phyloP scores from a whole-genome alignment of 2,329 filamentous ascomycete species.

The Tothia fuscella region DNA sequence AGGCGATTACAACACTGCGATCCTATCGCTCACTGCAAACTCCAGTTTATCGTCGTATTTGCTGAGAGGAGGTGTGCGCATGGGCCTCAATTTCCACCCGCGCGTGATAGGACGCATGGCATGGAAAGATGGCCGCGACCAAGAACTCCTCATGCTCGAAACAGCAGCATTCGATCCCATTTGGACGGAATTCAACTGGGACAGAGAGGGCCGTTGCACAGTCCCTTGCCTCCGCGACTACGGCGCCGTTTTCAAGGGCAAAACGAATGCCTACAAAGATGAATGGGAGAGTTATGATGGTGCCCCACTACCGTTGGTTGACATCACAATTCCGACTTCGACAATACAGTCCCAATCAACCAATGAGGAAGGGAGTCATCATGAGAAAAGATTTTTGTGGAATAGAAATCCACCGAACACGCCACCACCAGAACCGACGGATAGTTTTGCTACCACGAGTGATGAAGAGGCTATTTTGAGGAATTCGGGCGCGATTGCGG shows the following conservation, averaged over 20 bases:
- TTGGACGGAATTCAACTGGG: slow-evolving; percentile 46
- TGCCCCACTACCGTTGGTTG: slow-evolving; percentile 26
- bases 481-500: slow-evolving; percentile 27
- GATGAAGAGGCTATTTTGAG: slow-evolving; percentile 29
- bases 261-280: slow-evolving; percentile 31
- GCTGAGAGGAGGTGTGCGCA: slow-evolving; percentile 42
- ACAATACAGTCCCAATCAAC: slow-evolving; percentile 9
- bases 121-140: slow-evolving; percentile 42
- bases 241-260: slow-evolving; percentile 39
- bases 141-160: slow-evolving; percentile 45
- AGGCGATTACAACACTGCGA: slow-evolving; percentile 45
- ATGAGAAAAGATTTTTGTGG: background rate
- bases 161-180: slow-evolving; percentile 45
- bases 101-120: slow-evolving; percentile 44
- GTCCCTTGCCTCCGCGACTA: slow-evolving; percentile 44
- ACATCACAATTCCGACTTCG: slow-evolving; percentile 14
- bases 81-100: slow-evolving; percentile 47
- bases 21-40: slow-evolving; percentile 45
- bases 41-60: slow-evolving; percentile 43
- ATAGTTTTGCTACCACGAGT: slow-evolving; percentile 28
- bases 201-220: slow-evolving; percentile 39
- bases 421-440: slow-evolving; percentile 12
- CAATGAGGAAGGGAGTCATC: background rate
- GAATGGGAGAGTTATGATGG: slow-evolving; percentile 44
- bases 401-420: slow-evolving; percentile 6